Evolutionary conservation across 106 monocot species (phyloP).

Genomic region (Apostasia ramifera): DNA sequence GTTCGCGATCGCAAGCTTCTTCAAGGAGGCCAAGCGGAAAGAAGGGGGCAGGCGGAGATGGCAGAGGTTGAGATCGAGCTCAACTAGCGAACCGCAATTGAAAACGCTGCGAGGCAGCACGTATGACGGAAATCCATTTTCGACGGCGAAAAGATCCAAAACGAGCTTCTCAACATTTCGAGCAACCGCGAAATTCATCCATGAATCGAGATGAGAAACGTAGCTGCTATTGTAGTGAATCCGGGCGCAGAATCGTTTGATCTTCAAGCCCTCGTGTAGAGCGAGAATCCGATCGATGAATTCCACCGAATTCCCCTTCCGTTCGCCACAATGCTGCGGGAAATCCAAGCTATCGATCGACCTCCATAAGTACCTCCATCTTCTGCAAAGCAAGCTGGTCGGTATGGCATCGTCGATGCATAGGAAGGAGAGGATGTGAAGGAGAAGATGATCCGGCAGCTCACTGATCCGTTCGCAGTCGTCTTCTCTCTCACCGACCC

Average conservation of each 20-base stretch:
- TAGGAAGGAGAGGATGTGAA: neutral
- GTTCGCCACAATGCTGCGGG: neutral
- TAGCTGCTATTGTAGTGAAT: neutral
- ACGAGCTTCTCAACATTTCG: constrained; percentile 3
- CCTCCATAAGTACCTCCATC: constrained; percentile 8
- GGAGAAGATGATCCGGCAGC: neutral
- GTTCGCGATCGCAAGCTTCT: constrained; percentile 2
- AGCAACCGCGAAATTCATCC: neutral
- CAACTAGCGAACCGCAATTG: neutral
- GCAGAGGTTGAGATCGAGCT: constrained; percentile 5
- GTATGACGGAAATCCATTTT: neutral
- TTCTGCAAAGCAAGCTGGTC: constrained; percentile 2
- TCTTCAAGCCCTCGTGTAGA: neutral
- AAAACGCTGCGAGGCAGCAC: neutral
- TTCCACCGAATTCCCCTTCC: neutral
- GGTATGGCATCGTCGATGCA: neutral
- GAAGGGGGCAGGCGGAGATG: neutral
- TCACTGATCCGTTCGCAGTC: constrained; percentile 2
- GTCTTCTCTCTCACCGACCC: neutral
- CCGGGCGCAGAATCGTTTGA: constrained; percentile 6
- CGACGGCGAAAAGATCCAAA: neutral
- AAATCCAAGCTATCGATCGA: constrained; percentile 8
- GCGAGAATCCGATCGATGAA: neutral
- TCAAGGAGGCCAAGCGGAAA: neutral
- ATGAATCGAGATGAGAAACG: neutral